Base-by-base conservation (phyloP, 805 yeast genomes). In the Zygoascus bituminiphila region DNA sequence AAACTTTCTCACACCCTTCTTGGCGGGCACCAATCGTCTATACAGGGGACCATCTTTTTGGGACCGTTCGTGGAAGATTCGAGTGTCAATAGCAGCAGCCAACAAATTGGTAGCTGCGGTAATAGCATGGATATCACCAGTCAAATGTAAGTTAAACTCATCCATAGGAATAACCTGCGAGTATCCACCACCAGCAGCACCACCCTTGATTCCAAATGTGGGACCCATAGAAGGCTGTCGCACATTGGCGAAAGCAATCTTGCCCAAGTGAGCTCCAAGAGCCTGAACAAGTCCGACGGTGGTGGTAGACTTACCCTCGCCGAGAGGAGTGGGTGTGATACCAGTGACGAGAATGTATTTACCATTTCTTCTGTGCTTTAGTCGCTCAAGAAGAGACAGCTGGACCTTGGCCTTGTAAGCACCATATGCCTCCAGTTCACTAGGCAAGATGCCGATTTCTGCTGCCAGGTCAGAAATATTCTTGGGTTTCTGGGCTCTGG, bases 181-280 rank as follows among this genome's bases (percentile, higher is more conserved):
- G 68, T 88, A 91, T 43, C 98, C 98, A 64, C 98, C 98, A 59
- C 98, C 98, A 17, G 98, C 98, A 50, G 98, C 98, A 67, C 98
- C 98, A 62, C 98, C 98, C 71, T 91, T 91, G 60, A 91, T 88
- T 66, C 98, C 98, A 61, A 91, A 91, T 17, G 98, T 91, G 45
- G 98, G 98, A 36, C 98, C 98, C 96, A 91, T 88, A 8, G 95
- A 84, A 24, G 98, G 98, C 67, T 91, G 98, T 67, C 98, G 84
- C 45, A 91, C 96, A 61, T 87, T 88, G 47, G 98, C 98, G 66
- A 89, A 81, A 35, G 95, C 81, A 50, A 83, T 82, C 65, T 79
- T 81, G 46, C 80, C 77, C 59, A 91, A 74, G 61, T 88, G 94
- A 22, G 96, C 96, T 52, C 96, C 95, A 50, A 91, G 72, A 14